These are phyloP conservation scores for Aspergillus transmontanensis DNA, from an alignment of 2,329 filamentous ascomycete species.

Conservation along the genomic window DNA sequence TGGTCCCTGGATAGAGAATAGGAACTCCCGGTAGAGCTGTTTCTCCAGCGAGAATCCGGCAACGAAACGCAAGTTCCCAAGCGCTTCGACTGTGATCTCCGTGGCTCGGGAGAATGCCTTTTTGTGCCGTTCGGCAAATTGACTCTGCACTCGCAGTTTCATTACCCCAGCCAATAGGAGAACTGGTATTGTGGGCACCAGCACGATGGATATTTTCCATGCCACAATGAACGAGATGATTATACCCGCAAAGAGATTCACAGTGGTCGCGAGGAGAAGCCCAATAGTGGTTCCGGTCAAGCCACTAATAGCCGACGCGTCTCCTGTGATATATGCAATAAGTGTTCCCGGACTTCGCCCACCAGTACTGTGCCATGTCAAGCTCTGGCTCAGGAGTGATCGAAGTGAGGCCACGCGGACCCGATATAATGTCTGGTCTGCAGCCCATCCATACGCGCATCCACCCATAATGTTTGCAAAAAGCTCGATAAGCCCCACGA, in stretches of 20 bases:
- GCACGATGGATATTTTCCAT: slow-evolving; percentile 76
- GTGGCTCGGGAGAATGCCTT: slow-evolving; percentile 54
- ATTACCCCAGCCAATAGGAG: slow-evolving; percentile 69
- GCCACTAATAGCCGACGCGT: slow-evolving; percentile 66
- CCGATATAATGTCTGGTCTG: slow-evolving; percentile 65
- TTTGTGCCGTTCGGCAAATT: slow-evolving; percentile 57
- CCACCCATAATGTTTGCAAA: slow-evolving; percentile 62
- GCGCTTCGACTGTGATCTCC: slow-evolving; percentile 55
- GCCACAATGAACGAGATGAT: slow-evolving; percentile 69
- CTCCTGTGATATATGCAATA: slow-evolving; percentile 68
- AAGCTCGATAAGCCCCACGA: slow-evolving; percentile 60
- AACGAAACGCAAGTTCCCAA: slow-evolving; percentile 55
- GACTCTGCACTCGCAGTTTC: slow-evolving; percentile 63
- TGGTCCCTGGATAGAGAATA: slow-evolving; percentile 32
- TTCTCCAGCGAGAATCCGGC: slow-evolving; percentile 55
- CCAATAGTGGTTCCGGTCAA: slow-evolving; percentile 72
- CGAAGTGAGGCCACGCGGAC: slow-evolving; percentile 65
- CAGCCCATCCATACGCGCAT: slow-evolving; percentile 57
- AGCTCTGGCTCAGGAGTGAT: slow-evolving; percentile 64
- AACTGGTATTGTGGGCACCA: slow-evolving; percentile 68
- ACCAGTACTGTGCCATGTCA: slow-evolving; percentile 70
- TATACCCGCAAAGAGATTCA: slow-evolving; percentile 69
- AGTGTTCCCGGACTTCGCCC: slow-evolving; percentile 63
- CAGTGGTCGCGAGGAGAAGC: slow-evolving; percentile 66
- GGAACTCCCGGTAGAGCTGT: slow-evolving; percentile 50